Conservation (phyloP, 1,284 basidiomycete species). For the Microbotryum violaceum region DNA sequence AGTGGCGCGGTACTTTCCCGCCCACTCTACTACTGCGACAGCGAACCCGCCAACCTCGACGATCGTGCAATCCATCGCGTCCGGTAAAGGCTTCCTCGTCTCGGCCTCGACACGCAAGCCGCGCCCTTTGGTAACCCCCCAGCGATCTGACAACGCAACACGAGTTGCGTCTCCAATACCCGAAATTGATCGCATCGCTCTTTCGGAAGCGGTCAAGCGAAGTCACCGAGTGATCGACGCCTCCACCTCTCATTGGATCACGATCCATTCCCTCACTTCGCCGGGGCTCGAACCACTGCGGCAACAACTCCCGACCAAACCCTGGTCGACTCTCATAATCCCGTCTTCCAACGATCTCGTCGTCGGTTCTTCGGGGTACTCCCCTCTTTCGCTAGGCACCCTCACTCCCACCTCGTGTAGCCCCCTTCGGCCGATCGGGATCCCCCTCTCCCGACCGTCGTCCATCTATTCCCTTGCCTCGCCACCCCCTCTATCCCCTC, state of each 20-base stretch:
- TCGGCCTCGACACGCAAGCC: conserved; percentile 4
- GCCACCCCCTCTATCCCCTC: conserved; percentile 1
- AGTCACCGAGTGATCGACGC: conserved; percentile 8
- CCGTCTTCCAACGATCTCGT: conserved; percentile 8
- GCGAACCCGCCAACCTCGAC: background rate
- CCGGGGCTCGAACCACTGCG: background rate
- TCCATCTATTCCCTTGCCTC: conserved; percentile 19
- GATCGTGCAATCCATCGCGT: conserved; percentile 12
- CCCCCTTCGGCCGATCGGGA: background rate
- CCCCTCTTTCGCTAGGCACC: conserved; percentile 6
- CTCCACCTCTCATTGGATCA: conserved; percentile 9
- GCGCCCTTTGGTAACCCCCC: background rate
- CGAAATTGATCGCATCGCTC: background rate
- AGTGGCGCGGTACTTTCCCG: background rate
- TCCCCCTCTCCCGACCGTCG: conserved; percentile 5
- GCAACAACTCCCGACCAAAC: conserved; percentile 10
- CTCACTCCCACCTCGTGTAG: conserved; percentile 10
- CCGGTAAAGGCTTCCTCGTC: background rate
- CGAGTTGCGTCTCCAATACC: background rate
- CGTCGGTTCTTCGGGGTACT: conserved; percentile 11
- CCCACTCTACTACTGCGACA: no score
- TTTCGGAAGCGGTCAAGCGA: background rate
- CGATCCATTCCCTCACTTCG: conserved; percentile 11
- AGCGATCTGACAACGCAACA: background rate
- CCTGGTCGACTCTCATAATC: conserved; percentile 16